Base-by-base conservation (phyloP, 202 grass and related monocot genomes). In the Setaria viridis region DNA sequence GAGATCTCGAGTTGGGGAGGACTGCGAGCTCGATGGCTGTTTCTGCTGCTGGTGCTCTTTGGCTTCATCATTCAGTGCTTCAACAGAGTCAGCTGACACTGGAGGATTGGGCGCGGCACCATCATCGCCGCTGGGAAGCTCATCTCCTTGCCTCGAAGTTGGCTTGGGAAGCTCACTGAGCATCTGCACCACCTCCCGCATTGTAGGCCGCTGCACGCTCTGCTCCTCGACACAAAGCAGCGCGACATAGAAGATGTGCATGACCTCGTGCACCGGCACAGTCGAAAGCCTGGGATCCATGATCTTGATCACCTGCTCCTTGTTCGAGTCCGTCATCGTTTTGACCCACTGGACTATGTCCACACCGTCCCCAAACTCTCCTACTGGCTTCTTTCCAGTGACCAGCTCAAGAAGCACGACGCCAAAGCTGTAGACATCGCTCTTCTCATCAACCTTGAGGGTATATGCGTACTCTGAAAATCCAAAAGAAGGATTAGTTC, bases 331-430 rank as follows among this genome's bases (percentile, higher is more conserved):
- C 0, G 92, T 94, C 80, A 65, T 91, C 68, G 80, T 93, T 48
- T 91, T 91, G 64, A 99, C 94, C 97, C 97, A 99, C 19, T 99
- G 97, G 56, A 97, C 97, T 56, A 99, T 97, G 85, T 99, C 97
- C 0, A 99, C 94, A 6, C 97, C 97, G 47, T 99, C 97, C 0
- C 97, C 97, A 0, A 99, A 99, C 87, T 99, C 97, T 0, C 97
- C 97, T 45, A 99, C 94, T 0, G 97, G 97, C 80, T 99, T 97
- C 78, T 88, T 82, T 71, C 97, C 94, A 0, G 91, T 93, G 43
- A 96, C 86, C 72, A 99, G 80, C 80, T 99, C 97, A 12, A 99
- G 92, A 17, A 99, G 88, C 11, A 99, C 97, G 5, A 99, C 97
- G 0, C 97, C 97, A 34, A 99, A 99, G 80, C 97, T 99, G 74